Base-by-base conservation (phyloP, 805 yeast species). In the Yamadazyma sp. region DNA sequence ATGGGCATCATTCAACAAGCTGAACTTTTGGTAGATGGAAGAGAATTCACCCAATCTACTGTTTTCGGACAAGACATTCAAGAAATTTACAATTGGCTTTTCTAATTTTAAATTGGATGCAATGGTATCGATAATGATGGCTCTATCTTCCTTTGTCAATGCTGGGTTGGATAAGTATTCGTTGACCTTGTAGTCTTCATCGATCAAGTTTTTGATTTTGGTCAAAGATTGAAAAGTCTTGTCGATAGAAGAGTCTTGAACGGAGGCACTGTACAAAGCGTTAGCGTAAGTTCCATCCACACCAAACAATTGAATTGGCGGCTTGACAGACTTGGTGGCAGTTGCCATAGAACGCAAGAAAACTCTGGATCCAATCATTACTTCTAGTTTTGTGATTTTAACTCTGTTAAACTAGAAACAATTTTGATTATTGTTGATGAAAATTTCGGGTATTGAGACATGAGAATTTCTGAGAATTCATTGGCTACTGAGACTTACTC, bases 211-310 rank as follows among this genome's bases (percentile, higher is more conserved):
- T 55, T 71, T 60, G 52, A 93, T 64, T 48, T 77, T 65, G 50
- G 62, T 62, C 55, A 93, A 78, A 28, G 90, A 78, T 56, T 72
- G 71, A 53, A 75, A 73, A 40, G 90, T 82, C 46, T 80, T 67
- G 41, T 82, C 91, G 52, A 89, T 70, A 7, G 87, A 72, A 23
- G 95, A 77, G 52, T 79, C 80, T 74, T 86, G 83, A 50, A 83
- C 83, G 40, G 98, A 83, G 15, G 98, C 97, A 38, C 90, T 74
- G 79, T 82, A 91, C 55, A 93, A 77, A 34, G 99, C 96, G 41
- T 88, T 77, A 53, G 98, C 99, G 67, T 91, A 91, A 49, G 98
- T 89, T 60, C 98, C 99, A 53, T 90, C 97, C 52, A 91, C 71
- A 48, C 98, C 98, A 58, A 78, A 91, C 62, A 91, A 77, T 77